Percentiles rank a stretch among this genome's conserved stretches.
Evolutionary conservation across 164 flowering plant species (phyloP).

Genomic region (Akebia trifoliata): DNA sequence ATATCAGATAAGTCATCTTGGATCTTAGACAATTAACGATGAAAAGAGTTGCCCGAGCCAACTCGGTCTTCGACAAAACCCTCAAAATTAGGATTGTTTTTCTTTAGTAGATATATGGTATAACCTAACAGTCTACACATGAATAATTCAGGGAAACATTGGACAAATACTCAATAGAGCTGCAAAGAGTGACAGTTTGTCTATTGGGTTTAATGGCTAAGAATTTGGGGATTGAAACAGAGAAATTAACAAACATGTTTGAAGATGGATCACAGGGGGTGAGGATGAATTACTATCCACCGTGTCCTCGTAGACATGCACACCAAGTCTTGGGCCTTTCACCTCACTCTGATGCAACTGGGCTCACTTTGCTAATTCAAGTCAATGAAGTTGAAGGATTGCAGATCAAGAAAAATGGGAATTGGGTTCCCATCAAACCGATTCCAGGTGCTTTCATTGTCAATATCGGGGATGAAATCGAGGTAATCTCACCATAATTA

Average conservation of each 20-base stretch:
- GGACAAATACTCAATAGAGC: constrained; percentile 33
- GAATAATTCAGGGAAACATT: constrained; percentile 31
- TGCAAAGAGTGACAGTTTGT: constrained; percentile 12
- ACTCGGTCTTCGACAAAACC: no score
- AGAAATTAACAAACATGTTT: constrained; percentile 23
- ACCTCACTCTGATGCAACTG: constrained; percentile 48
- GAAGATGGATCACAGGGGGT: constrained; percentile 23
- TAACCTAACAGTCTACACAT: no score
- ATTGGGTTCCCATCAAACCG: constrained; percentile 44
- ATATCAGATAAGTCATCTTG: no score
- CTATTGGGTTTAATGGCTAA: constrained; percentile 28
- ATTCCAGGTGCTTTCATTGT: constrained; percentile 33
- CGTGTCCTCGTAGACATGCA: constrained; percentile 27
- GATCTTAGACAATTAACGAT: no score
- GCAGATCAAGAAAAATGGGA: constrained; percentile 38
- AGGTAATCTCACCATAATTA: constrained; percentile 33
- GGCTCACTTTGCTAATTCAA: constrained; percentile 38
- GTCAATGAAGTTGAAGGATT: constrained; percentile 43
- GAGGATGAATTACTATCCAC: constrained; percentile 47
- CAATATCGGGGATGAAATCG: constrained; percentile 46
- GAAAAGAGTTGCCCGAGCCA: no score
- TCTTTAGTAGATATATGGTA: no score
- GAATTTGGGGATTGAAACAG: constrained; percentile 28
- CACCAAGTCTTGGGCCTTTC: constrained; percentile 37
- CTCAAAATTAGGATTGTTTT: no score